Conservation (phyloP, 2,329 filamentous ascomycete genomes). For the Mollisiaceae sp. region DNA sequence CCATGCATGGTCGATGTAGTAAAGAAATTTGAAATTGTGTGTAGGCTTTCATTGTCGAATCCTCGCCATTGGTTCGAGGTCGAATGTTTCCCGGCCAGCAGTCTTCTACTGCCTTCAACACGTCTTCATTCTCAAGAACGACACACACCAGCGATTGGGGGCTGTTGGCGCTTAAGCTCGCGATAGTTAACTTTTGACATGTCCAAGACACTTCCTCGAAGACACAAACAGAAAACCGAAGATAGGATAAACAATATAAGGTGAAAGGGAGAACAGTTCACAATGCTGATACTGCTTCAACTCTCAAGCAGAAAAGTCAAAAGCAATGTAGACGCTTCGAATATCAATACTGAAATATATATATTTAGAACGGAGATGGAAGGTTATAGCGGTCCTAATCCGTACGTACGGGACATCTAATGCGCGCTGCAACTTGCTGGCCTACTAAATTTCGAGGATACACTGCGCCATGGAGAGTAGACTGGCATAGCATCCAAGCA, state of each 20-base stretch:
- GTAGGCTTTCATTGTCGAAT: not conserved
- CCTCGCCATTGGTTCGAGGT: not conserved
- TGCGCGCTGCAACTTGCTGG: too few relatives aligned
- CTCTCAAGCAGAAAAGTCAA: too few relatives aligned
- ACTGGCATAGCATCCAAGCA: not conserved
- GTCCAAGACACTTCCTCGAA: not conserved
- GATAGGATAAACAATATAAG: too few relatives aligned
- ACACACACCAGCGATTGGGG: conserved; percentile 1
- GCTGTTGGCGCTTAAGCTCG: conserved; percentile 1
- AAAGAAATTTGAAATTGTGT: conserved; percentile 10
- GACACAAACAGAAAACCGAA: not conserved
- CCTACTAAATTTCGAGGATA: too few relatives aligned
- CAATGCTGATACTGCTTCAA: too few relatives aligned
- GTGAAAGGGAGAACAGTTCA: too few relatives aligned
- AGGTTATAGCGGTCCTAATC: not conserved
- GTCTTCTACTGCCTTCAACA: conserved; percentile 2
- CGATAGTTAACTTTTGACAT: not conserved
- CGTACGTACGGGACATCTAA: too few relatives aligned
- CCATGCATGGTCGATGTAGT: conserved; percentile 10
- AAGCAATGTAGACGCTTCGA: too few relatives aligned
- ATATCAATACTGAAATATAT: too few relatives aligned
- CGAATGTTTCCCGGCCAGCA: not conserved
- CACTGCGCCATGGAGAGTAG: not conserved
- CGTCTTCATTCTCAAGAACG: not conserved
- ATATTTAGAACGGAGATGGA: not conserved